phyloP scores from a whole-genome alignment of 768 basidiomycete species.

The Podaxis sp. region DNA sequence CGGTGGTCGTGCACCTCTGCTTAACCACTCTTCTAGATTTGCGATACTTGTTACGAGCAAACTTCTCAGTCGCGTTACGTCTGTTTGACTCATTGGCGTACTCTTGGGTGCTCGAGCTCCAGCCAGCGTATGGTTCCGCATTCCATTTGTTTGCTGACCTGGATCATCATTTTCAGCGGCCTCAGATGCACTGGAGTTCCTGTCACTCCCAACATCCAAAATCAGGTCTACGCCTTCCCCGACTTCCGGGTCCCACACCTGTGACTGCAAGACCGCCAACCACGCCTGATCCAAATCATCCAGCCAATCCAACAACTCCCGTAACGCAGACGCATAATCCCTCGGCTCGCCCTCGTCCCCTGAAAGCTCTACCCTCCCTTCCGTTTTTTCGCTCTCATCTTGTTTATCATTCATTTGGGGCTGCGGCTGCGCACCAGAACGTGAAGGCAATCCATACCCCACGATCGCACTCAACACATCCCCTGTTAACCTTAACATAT shows the following conservation, averaged over 20 bases:
- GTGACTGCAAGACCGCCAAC: constrained; percentile 60
- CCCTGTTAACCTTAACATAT: constrained; percentile 71
- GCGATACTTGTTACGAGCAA: constrained; percentile 60
- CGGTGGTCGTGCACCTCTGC: constrained; percentile 21
- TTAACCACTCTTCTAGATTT: constrained; percentile 70
- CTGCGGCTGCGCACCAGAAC: background rate
- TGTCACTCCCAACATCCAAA: background rate
- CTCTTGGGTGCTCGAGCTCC: background rate
- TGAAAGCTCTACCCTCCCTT: background rate
- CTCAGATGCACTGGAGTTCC: too few species aligned
- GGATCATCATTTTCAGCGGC: background rate
- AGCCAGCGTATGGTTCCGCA: background rate
- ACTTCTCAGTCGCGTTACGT: constrained; percentile 68
- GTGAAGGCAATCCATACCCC: constrained; percentile 46
- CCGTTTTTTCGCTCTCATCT: background rate
- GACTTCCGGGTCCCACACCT: constrained; percentile 62
- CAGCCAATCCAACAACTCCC: constrained; percentile 61
- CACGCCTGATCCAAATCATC: constrained; percentile 77
- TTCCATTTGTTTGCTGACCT: too few species aligned
- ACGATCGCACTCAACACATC: constrained; percentile 61
- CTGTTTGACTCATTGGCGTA: constrained; percentile 53
- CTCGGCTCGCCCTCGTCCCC: constrained; percentile 6
- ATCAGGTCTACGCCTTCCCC: constrained; percentile 35
- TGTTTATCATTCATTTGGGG: background rate
- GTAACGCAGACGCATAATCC: constrained; percentile 28